A percentile compares a stretch with the other conserved stretches of the same genome.
Evolutionary conservation across 2,329 filamentous ascomycete species (phyloP).

Genomic region (Colletotrichum sidae): DNA sequence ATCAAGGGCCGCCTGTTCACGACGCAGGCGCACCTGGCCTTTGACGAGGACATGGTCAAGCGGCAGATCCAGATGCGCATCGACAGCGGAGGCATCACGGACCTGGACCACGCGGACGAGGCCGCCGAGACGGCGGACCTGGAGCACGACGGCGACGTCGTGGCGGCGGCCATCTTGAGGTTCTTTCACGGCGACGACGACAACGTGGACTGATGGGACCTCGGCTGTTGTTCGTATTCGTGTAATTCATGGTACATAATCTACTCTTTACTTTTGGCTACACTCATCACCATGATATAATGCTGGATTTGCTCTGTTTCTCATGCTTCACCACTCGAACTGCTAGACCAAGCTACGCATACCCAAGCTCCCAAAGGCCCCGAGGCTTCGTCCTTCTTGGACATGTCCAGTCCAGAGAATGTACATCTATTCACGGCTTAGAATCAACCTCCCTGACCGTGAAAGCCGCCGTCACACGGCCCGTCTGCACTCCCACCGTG

Average conservation of each 20-base stretch:
- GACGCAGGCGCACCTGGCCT: slow-evolving; percentile 84
- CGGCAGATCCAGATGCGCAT: slow-evolving; percentile 72
- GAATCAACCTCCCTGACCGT: slow-evolving; percentile 1
- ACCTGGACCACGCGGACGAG: slow-evolving; percentile 70
- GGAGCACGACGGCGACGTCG: slow-evolving; percentile 76
- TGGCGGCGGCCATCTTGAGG: slow-evolving; percentile 75
- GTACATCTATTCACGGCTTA: too few species aligned
- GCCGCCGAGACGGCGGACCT: slow-evolving; percentile 71
- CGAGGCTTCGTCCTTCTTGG: too few species aligned
- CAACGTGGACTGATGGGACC: slow-evolving; percentile 43
- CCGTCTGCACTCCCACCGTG: slow-evolving; percentile 52
- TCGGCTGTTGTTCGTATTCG: too few species aligned
- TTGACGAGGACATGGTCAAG: slow-evolving; percentile 75
- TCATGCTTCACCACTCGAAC: too few species aligned
- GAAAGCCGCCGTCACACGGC: slow-evolving; percentile 39
- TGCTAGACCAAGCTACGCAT: too few species aligned
- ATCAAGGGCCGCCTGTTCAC: slow-evolving; percentile 72
- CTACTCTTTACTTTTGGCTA: too few species aligned
- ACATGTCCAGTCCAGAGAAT: too few species aligned
- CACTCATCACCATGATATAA: too few species aligned
- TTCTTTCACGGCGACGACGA: slow-evolving; percentile 64
- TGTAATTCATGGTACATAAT: too few species aligned
- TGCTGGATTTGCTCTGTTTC: too few species aligned
- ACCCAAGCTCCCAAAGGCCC: too few species aligned
- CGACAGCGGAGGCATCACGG: slow-evolving; percentile 70